Percentiles rank a stretch among this genome's conserved stretches.
Evolutionary conservation across 2,329 filamentous ascomycete genomes (phyloP).

Genomic region (Pseudopyricularia cyperi): DNA sequence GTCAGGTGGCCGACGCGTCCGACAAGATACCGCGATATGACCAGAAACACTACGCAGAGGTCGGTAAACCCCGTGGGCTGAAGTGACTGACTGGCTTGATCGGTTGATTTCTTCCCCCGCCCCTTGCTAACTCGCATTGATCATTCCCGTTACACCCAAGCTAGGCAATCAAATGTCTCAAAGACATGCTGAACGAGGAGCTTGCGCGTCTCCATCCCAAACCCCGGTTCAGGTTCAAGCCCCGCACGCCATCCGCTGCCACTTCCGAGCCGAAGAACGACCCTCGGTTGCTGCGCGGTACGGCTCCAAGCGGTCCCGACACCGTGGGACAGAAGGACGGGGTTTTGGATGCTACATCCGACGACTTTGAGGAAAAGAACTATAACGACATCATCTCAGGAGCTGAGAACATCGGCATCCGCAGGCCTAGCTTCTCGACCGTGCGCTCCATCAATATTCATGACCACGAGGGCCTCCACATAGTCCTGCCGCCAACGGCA

Average conservation of each 20-base stretch:
- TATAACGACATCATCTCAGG: constrained; percentile 45
- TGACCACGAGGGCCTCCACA: constrained; percentile 55
- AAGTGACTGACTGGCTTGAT: no score
- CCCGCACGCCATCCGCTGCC: constrained; percentile 7
- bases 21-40: constrained; percentile 81
- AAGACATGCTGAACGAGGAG: constrained; percentile 63
- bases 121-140: no score
- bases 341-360: constrained; percentile 22
- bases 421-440: constrained; percentile 51
- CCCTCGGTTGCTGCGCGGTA: constrained; percentile 21
- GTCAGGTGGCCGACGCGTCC: constrained; percentile 72
- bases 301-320: neutral
- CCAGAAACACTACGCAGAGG: constrained; percentile 72
- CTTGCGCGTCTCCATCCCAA: constrained; percentile 57
- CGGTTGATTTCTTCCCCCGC: no score
- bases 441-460: constrained; percentile 50
- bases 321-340: constrained; percentile 18
- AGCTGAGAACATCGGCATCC: constrained; percentile 25
- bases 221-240: constrained; percentile 64
- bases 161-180: constrained; percentile 66
- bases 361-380: constrained; percentile 23
- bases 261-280: constrained; percentile 25
- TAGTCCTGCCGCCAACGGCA: constrained; percentile 62
- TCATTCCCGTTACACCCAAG: no score
- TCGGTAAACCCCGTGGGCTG: constrained; percentile 28